Conservation (phyloP, 1,284 basidiomycete species). For the Vanrija humicola region DNA sequence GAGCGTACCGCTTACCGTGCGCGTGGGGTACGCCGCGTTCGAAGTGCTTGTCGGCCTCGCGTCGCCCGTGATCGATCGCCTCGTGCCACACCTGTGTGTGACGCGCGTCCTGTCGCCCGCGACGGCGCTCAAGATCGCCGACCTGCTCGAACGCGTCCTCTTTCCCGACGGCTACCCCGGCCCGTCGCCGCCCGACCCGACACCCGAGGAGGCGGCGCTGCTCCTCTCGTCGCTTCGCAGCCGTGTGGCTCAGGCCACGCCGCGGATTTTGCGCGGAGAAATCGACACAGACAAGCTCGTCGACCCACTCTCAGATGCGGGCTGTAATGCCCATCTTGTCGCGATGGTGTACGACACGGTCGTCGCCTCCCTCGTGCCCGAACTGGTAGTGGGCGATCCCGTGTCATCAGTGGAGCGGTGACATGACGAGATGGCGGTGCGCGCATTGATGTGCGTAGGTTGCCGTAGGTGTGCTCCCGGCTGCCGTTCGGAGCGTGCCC, state of each 20-base stretch:
- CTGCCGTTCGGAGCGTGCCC: too few species aligned
- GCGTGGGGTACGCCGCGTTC: constrained; percentile 21
- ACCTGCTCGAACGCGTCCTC: constrained; percentile 32
- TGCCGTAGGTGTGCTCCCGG: too few species aligned
- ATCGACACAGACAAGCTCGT: constrained; percentile 8
- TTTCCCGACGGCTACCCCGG: constrained; percentile 44
- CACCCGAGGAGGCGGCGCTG: constrained; percentile 26
- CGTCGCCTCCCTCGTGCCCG: constrained; percentile 29
- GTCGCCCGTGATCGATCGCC: constrained; percentile 29
- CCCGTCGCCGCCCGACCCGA: constrained; percentile 38
- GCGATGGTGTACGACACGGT: constrained; percentile 32
- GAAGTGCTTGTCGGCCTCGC: constrained; percentile 22
- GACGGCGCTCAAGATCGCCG: constrained; percentile 19
- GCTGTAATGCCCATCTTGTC: constrained; percentile 42
- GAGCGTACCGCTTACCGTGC: constrained; percentile 4
- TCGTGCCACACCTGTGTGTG: constrained; percentile 29
- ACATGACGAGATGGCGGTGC: too few species aligned
- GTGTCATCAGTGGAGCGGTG: too few species aligned
- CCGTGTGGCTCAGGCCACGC: neutral
- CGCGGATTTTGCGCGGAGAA: neutral
- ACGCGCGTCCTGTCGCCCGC: constrained; percentile 15
- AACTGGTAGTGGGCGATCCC: constrained; percentile 12
- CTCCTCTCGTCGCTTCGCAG: neutral
- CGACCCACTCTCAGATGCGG: constrained; percentile 27
- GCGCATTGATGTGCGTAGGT: too few species aligned